A percentile compares a stretch with the other conserved stretches of the same genome.
Evolutionary conservation across 495 filamentous ascomycete genomes (phyloP).

Genomic region (Penicillium canariense): DNA sequence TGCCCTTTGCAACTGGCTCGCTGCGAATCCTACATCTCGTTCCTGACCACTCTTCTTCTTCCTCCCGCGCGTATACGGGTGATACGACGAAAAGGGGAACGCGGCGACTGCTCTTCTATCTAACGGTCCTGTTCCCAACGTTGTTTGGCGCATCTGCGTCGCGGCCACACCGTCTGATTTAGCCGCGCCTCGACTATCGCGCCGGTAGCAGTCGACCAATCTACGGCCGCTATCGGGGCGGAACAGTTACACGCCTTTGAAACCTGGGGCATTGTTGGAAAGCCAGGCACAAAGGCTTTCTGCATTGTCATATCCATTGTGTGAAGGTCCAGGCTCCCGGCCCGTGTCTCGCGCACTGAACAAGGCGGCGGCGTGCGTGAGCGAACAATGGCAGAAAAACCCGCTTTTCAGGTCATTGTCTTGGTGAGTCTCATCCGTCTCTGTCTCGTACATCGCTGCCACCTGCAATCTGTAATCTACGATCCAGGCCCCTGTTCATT

Average conservation of each 20-base stretch:
- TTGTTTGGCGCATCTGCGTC: background rate
- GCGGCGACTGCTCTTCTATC: background rate
- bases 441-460: background rate
- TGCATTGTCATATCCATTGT: background rate
- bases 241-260: conserved; percentile 4
- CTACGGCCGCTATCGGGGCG: conserved; percentile 1
- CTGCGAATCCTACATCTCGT: background rate
- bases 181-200: conserved; percentile 3
- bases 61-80: background rate
- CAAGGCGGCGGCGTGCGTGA: background rate
- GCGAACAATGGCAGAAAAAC: conserved; percentile 20
- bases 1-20: background rate
- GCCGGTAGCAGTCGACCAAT: background rate
- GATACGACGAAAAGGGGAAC: background rate
- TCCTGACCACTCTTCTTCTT: background rate
- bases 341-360: conserved; percentile 10
- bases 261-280: background rate
- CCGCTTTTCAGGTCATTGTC: conserved; percentile 75
- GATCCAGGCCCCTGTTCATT: background rate
- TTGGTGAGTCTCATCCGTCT: conserved; percentile 56
- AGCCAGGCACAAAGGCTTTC: background rate
- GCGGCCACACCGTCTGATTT: background rate
- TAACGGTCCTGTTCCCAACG: conserved; percentile 11
- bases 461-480: conserved; percentile 1
- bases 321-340: background rate